A percentile compares a stretch with the other conserved stretches of the same genome.
Evolutionary conservation across 116 monocot genomes (phyloP).

Genomic region (Iris pallida): DNA sequence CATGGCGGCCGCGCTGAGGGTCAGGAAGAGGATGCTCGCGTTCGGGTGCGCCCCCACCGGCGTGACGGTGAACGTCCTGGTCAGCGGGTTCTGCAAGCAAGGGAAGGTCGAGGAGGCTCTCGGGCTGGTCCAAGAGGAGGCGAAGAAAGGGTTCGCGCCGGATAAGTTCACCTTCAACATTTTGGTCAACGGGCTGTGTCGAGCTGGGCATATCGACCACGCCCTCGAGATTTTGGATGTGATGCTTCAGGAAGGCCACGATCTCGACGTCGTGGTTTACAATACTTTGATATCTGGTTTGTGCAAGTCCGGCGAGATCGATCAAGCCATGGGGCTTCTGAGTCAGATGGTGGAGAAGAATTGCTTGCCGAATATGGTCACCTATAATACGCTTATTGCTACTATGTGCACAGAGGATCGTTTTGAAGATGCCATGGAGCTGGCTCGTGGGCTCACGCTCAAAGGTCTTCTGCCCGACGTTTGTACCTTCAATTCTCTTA

Average conservation of each 20-base stretch:
- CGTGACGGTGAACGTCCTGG: constrained; percentile 61
- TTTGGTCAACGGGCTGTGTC: constrained; percentile 72
- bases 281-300: constrained; percentile 67
- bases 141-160: constrained; percentile 51
- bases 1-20: constrained; percentile 53
- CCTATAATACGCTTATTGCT: constrained; percentile 81
- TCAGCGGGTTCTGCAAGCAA: constrained; percentile 69
- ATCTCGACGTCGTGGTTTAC: constrained; percentile 76
- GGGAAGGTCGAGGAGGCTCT: constrained; percentile 74
- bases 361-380: constrained; percentile 71
- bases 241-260: constrained; percentile 70
- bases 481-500: constrained; percentile 79
- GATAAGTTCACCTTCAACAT: constrained; percentile 87
- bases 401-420: constrained; percentile 47
- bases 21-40: constrained; percentile 61
- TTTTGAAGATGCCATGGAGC: constrained; percentile 90
- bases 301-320: constrained; percentile 61
- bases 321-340: constrained; percentile 58
- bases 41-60: constrained; percentile 49
- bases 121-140: constrained; percentile 58
- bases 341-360: constrained; percentile 64
- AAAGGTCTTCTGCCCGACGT: constrained; percentile 66
- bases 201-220: constrained; percentile 46
- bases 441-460: constrained; percentile 48
- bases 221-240: constrained; percentile 76